Conservation (phyloP, 2,329 filamentous ascomycete species). For the Fusarium equiseti region DNA sequence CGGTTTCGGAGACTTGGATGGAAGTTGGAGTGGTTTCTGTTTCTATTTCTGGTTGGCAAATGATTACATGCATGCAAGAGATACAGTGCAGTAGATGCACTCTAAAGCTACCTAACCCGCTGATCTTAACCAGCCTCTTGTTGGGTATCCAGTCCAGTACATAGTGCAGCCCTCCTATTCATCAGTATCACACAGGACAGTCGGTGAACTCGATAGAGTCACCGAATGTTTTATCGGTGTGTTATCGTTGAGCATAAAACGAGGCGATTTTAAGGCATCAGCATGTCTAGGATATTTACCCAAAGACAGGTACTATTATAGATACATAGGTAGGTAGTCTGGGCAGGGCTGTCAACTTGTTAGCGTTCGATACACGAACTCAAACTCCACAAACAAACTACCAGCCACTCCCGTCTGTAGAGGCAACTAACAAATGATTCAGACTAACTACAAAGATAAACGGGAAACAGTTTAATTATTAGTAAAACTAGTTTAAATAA, state of each 20-base stretch:
- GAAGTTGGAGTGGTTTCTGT: not conserved
- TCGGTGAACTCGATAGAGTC: slow-evolving; percentile 28
- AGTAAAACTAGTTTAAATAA: slow-evolving; percentile 9
- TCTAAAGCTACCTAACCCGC: not conserved
- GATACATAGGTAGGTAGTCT: not conserved
- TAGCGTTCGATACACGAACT: slow-evolving; percentile 29
- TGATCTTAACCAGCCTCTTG: slow-evolving; percentile 18
- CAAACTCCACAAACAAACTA: slow-evolving; percentile 25
- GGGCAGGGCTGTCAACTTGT: slow-evolving; percentile 5
- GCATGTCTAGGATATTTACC: not conserved
- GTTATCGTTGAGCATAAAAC: not conserved
- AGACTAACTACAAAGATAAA: not conserved
- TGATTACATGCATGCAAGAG: slow-evolving; percentile 1
- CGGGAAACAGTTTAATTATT: not conserved
- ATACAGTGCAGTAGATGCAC: not conserved
- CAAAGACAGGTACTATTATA: not conserved
- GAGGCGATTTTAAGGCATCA: not conserved
- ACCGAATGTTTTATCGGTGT: slow-evolving; percentile 22
- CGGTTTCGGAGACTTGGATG: slow-evolving; percentile 15
- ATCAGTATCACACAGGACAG: slow-evolving; percentile 19
- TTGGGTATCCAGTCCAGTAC: not conserved
- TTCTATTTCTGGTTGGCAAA: slow-evolving; percentile 1
- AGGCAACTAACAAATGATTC: not conserved
- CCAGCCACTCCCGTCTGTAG: slow-evolving; percentile 33
- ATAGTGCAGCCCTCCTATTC: slow-evolving; percentile 14